Evolutionary conservation across 352 stramenopile genomes (phyloP).

Genomic region (Phytopythium sindhum): DNA sequence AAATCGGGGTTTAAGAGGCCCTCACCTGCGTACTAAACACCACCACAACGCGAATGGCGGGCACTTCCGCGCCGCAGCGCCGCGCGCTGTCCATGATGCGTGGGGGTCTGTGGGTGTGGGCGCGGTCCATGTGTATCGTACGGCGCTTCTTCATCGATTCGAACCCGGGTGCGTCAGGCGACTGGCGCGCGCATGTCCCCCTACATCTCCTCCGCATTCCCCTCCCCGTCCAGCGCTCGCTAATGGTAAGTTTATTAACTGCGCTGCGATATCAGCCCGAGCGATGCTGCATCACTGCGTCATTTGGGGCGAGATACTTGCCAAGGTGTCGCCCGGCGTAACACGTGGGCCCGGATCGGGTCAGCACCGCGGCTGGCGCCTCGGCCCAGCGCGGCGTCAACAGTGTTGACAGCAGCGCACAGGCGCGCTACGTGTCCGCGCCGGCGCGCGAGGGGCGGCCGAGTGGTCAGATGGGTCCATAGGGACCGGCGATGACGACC

Average conservation of each 20-base stretch:
- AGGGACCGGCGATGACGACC: background rate
- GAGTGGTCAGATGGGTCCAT: constrained; percentile 4
- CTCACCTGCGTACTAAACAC: background rate
- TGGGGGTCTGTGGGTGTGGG: too few relatives aligned
- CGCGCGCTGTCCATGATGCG: too few relatives aligned
- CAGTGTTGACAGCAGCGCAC: too few relatives aligned
- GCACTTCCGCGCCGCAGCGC: too few relatives aligned
- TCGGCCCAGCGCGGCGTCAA: background rate
- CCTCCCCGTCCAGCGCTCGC: too few relatives aligned
- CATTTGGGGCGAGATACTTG: background rate
- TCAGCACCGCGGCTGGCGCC: background rate
- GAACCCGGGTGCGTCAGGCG: constrained; percentile 1
- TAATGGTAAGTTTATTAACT: too few relatives aligned
- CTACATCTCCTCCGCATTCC: too few relatives aligned
- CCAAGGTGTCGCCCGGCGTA: background rate
- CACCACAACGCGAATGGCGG: too few relatives aligned
- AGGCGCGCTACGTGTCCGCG: background rate
- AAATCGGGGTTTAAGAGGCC: background rate
- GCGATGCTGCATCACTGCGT: background rate
- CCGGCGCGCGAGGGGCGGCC: background rate
- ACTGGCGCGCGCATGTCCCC: too few relatives aligned
- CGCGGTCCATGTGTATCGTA: too few relatives aligned
- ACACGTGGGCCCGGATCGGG: background rate
- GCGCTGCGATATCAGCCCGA: too few relatives aligned
- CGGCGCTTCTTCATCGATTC: constrained; percentile 5